Evolutionary conservation across 2,329 filamentous ascomycete genomes (phyloP).

Genomic region (Colletotrichum musicola): DNA sequence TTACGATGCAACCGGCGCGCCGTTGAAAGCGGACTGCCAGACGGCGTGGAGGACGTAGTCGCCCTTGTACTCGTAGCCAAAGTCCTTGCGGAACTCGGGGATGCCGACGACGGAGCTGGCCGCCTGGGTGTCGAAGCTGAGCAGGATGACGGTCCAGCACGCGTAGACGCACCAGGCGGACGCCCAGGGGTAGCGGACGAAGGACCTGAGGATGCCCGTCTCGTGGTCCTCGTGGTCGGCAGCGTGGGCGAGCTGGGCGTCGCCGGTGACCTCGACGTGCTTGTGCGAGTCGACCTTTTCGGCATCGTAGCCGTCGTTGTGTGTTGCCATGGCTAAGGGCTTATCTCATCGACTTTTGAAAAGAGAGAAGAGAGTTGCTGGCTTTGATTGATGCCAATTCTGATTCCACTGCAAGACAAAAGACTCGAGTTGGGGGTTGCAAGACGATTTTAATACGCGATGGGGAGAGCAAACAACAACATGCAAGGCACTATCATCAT

Average conservation of each 20-base stretch:
- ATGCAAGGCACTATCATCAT: no score
- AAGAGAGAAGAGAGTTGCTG: background rate
- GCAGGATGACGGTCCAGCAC: slow-evolving; percentile 54
- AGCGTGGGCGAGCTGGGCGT: slow-evolving; percentile 18
- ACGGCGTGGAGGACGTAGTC: slow-evolving; percentile 55
- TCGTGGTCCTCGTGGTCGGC: slow-evolving; percentile 46
- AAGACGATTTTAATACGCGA: no score
- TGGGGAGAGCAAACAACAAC: no score
- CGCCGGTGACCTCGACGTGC: slow-evolving; percentile 16
- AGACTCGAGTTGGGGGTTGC: no score
- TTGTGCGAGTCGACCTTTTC: slow-evolving; percentile 27
- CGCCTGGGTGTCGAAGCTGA: slow-evolving; percentile 57
- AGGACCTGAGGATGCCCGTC: slow-evolving; percentile 40
- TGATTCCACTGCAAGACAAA: background rate
- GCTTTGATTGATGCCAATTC: background rate
- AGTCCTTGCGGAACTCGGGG: slow-evolving; percentile 59
- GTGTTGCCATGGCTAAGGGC: background rate
- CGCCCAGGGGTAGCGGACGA: slow-evolving; percentile 44
- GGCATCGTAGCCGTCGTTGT: slow-evolving; percentile 17
- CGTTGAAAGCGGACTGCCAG: slow-evolving; percentile 59
- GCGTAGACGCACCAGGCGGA: slow-evolving; percentile 53
- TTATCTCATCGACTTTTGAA: background rate
- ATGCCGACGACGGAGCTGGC: slow-evolving; percentile 57
- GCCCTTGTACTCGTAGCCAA: slow-evolving; percentile 52
- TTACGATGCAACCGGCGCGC: slow-evolving; percentile 54